phyloP scores from a whole-genome alignment of 345 rosid genomes.

The Pugionium cornutum region DNA sequence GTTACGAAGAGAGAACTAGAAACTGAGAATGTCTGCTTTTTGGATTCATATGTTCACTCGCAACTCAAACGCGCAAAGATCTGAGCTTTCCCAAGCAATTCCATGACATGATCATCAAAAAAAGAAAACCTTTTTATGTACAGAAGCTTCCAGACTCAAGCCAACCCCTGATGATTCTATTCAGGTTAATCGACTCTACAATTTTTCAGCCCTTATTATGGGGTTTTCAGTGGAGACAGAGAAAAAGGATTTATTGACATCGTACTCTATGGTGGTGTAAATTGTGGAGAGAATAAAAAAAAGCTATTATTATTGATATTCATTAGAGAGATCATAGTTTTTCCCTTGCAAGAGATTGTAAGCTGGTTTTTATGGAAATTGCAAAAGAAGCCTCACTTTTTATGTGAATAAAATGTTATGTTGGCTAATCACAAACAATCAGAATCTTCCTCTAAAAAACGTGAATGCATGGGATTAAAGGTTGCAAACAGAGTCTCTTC shows the following conservation, averaged over 20 bases:
- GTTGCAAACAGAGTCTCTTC: no score
- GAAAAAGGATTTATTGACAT: conserved; percentile 1
- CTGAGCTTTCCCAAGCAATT: conserved; percentile 18
- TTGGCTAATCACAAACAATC: conserved; percentile 4
- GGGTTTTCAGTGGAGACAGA: background rate
- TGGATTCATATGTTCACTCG: conserved; percentile 30
- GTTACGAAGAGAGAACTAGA: conserved; percentile 56
- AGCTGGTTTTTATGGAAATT: conserved; percentile 15
- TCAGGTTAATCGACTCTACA: conserved; percentile 20
- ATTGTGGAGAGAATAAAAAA: conserved; percentile 7
- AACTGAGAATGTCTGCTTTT: conserved; percentile 24
- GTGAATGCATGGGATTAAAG: no score
- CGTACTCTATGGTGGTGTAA: conserved; percentile 24
- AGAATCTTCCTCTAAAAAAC: conserved; percentile 6
- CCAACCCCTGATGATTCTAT: background rate
- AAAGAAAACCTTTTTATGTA: background rate
- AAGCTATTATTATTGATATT: background rate
- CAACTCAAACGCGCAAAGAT: conserved; percentile 34
- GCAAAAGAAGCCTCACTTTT: conserved; percentile 9
- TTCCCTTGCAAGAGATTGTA: conserved; percentile 31
- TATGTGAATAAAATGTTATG: no score
- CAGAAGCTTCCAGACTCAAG: conserved; percentile 20
- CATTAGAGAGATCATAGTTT: conserved; percentile 9
- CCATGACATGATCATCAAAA: conserved; percentile 1
- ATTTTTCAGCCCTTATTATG: conserved; percentile 12